Evolutionary conservation across 2,329 filamentous ascomycete species (phyloP).

Genomic region (Cytospora chrysosperma): DNA sequence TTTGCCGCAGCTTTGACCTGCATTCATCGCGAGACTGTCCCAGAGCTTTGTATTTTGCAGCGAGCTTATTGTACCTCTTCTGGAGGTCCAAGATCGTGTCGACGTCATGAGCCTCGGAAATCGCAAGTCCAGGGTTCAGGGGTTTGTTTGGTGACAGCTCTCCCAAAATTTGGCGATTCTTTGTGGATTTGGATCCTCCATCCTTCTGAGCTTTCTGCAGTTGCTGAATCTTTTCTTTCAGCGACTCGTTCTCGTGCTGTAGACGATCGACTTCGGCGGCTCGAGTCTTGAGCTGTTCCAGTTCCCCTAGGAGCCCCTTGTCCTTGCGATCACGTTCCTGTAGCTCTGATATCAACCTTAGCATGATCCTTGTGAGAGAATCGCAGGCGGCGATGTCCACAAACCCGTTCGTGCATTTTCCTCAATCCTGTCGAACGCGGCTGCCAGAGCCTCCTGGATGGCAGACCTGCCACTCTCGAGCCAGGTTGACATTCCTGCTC

Average conservation of each 20-base stretch:
- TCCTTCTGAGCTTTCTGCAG: constrained; percentile 28
- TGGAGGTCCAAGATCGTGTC: constrained; percentile 12
- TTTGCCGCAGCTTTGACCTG: constrained; percentile 40
- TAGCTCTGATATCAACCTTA: constrained; percentile 28
- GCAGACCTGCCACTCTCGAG: constrained; percentile 40
- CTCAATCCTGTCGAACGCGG: constrained; percentile 42
- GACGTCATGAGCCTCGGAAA: not conserved
- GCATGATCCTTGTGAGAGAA: not conserved
- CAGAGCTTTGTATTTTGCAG: constrained; percentile 42
- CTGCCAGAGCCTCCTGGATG: constrained; percentile 41
- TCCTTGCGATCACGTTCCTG: constrained; percentile 26
- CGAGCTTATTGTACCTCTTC: constrained; percentile 33
- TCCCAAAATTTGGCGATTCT: constrained; percentile 16
- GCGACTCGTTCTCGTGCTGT: constrained; percentile 42
- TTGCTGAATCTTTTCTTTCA: constrained; percentile 39
- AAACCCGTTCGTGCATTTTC: constrained; percentile 38
- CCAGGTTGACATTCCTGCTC: constrained; percentile 40
- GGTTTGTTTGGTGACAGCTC: constrained; percentile 23
- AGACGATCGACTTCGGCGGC: constrained; percentile 37
- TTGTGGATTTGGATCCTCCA: constrained; percentile 2
- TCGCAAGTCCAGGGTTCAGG: not conserved
- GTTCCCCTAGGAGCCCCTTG: constrained; percentile 34
- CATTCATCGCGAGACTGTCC: constrained; percentile 42
- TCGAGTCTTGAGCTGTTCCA: constrained; percentile 35
- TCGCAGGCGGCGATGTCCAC: not conserved